These are phyloP conservation scores for Alternaria consortialis DNA, from an alignment of 2,329 filamentous ascomycete genomes.

Conservation along the genomic window DNA sequence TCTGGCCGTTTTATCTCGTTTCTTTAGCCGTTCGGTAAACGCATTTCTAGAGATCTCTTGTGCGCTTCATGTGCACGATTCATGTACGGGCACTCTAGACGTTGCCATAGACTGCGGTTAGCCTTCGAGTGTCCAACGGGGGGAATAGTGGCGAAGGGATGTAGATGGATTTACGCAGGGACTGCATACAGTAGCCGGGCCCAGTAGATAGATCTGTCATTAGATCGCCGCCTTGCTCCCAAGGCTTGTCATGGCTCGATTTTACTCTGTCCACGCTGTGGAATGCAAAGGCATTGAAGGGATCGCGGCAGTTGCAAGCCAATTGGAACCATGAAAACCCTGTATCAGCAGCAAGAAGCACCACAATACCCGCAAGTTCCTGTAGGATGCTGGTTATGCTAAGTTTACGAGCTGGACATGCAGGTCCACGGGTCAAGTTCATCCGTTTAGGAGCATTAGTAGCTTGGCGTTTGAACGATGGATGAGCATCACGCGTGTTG, in stretches of 20 bases:
- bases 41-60: background rate
- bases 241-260: background rate
- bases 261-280: background rate
- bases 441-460: background rate
- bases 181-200: background rate
- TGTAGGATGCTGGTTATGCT: background rate
- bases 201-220: background rate
- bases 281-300: background rate
- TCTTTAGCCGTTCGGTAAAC: background rate
- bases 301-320: background rate
- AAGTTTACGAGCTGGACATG: background rate
- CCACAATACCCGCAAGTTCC: background rate
- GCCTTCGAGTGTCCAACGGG: background rate
- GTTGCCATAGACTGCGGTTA: background rate
- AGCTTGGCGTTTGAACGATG: background rate
- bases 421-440: background rate
- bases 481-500: background rate
- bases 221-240: background rate
- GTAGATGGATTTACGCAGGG: background rate
- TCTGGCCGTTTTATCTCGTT: background rate
- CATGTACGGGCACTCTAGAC: background rate
- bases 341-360: background rate
- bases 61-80: background rate
- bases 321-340: background rate
- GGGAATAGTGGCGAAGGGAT: background rate